These are phyloP conservation scores for Benincasa hispida DNA, from an alignment of 306 rosid genomes.

Conservation along the genomic window DNA sequence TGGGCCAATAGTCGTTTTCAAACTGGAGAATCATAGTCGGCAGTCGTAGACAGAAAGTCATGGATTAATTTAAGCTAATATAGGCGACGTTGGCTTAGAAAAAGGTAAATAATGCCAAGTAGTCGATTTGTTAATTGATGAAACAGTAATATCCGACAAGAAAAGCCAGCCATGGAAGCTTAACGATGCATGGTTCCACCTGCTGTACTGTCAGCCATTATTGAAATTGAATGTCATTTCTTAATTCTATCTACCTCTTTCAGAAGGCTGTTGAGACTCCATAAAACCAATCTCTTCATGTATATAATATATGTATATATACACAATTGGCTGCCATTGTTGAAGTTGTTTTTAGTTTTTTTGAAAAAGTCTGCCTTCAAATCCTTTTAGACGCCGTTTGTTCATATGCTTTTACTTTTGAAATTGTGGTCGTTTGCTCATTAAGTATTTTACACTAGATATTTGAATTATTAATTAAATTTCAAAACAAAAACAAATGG, in stretches of 20 bases:
- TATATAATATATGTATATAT: not conserved
- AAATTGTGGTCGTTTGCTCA: no score
- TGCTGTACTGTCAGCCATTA: not conserved
- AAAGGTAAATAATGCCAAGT: not conserved
- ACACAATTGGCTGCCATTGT: not conserved
- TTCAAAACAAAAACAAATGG: no score
- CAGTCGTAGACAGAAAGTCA: not conserved
- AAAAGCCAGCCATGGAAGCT: not conserved
- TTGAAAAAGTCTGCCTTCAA: not conserved
- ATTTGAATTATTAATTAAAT: no score
- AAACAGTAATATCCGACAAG: not conserved
- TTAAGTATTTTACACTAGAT: no score
- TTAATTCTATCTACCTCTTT: not conserved
- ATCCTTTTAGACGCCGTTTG: no score
- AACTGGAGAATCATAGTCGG: not conserved
- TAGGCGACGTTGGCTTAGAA: not conserved
- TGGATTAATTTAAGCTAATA: not conserved
- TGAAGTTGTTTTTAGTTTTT: not conserved
- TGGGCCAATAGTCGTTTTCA: not conserved
- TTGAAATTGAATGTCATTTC: not conserved
- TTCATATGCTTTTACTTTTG: no score
- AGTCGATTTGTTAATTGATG: not conserved
- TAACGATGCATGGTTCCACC: not conserved
- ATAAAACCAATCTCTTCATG: not conserved
- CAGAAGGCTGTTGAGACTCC: not conserved